A percentile compares a stretch with the other conserved stretches of the same genome.
Conservation (phyloP, 2,329 filamentous ascomycete species). For the Claviceps monticola region DNA sequence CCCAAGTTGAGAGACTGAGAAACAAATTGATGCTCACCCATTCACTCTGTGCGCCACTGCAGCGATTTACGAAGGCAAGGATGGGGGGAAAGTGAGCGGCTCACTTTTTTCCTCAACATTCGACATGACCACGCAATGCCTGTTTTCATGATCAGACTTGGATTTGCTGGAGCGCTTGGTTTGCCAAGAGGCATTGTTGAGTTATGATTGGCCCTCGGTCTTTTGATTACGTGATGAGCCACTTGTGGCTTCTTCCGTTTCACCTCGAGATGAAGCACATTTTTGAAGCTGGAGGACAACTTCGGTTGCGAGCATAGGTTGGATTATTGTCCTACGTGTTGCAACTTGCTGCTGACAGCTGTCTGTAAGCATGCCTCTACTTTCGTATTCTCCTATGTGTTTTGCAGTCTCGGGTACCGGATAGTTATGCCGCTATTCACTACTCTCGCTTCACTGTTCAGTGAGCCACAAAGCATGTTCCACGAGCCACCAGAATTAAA, state of each 20-base stretch:
- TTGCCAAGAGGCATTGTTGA: not conserved
- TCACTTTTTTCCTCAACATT: not conserved
- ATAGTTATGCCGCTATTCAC: too few relatives aligned
- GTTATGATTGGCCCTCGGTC: constrained; percentile 4
- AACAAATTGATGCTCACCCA: not conserved
- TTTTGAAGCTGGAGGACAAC: too few relatives aligned
- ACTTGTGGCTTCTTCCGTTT: not conserved
- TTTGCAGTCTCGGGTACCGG: too few relatives aligned
- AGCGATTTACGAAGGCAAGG: not conserved
- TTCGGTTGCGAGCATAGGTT: too few relatives aligned
- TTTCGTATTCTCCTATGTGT: too few relatives aligned
- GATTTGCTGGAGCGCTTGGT: not conserved
- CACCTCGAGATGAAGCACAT: too few relatives aligned
- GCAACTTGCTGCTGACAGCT: too few relatives aligned
- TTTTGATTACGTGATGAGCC: constrained; percentile 7
- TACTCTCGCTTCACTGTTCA: too few relatives aligned
- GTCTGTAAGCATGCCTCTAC: too few relatives aligned
- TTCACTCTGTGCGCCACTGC: not conserved
- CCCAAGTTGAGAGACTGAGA: not conserved
- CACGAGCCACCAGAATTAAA: too few relatives aligned
- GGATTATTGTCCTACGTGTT: too few relatives aligned
- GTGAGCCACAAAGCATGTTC: too few relatives aligned
- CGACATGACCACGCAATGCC: not conserved
- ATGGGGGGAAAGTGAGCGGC: not conserved
- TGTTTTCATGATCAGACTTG: constrained; percentile 1